Evolutionary conservation across 2,329 filamentous ascomycete genomes (phyloP), one percentile per base, ranked within the genome.

Genomic region (Lizonia empirigonia): DNA sequence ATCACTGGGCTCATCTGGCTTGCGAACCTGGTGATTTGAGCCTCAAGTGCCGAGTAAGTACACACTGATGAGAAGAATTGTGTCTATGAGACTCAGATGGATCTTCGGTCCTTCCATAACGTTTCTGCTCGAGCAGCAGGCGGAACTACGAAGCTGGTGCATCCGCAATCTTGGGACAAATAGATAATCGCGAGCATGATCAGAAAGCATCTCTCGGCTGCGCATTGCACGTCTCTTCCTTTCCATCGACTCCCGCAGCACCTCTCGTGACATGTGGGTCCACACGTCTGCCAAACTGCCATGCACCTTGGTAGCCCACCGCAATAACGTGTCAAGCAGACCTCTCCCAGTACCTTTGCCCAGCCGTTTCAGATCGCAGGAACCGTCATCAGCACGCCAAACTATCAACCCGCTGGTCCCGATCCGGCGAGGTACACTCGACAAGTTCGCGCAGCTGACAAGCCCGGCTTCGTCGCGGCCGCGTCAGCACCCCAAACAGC

Each of bases 1-100:
- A 22, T 52, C 7, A 20, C 12, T 7, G 13, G 34, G 37, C 37
- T 7, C 15, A 4, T 52, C 15, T 52, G 49, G 42, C 26, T 52
- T 7, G 22, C 36, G 5, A 44, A 47, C 8, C 7, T 52, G 6
- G 32, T 42, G 12, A 38, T 32, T 34, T 12, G 27, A 30, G 2
- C 23, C 13, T 1, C 15, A 16, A 20, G 2, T 3, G 15, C 5
- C 2, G 16, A 4, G n/a, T 10, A 5, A 3, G 7, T 4, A 7
- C 36, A 41, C 19, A 18, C 49, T 46, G 23, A 52, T 10, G 16
- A 3, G 1, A 12, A 12, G 27, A 47, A 33, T 15, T 38, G 3
- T 42, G 47, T 16, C 38, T 38, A 3, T 52, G 23, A 41, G 7
- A 18, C 10, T 5, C 13, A 10, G 30, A 4, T 9, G 5, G 15